A percentile compares a stretch with the other conserved stretches of the same genome.
Evolutionary conservation across 441 rosid species (phyloP).

Genomic region (Sinapis alba): DNA sequence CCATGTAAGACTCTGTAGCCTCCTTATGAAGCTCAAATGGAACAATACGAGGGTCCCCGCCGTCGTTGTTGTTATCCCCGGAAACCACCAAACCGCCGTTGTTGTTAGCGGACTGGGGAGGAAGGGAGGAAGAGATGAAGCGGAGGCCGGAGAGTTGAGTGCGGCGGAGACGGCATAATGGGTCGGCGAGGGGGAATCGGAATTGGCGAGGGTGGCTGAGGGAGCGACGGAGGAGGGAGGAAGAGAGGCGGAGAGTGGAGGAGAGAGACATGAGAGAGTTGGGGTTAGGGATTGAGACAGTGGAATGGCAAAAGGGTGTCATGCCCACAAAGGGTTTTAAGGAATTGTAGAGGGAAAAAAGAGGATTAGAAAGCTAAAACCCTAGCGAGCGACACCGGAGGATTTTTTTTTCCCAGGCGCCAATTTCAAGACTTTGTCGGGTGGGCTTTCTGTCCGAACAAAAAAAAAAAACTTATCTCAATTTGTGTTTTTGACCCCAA

Average conservation of each 20-base stretch:
- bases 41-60: conserved; percentile 53
- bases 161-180: conserved; percentile 39
- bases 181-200: conserved; percentile 29
- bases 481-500: background rate
- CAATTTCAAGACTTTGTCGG: conserved; percentile 39
- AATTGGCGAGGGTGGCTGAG: conserved; percentile 29
- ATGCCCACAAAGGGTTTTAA: conserved; percentile 40
- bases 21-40: conserved; percentile 86
- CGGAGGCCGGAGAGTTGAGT: conserved; percentile 38
- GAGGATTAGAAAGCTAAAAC: conserved; percentile 35
- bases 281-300: conserved; percentile 30
- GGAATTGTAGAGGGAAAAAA: conserved; percentile 8
- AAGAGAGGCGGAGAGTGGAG: conserved; percentile 66
- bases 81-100: conserved; percentile 50
- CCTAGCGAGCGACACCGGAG: conserved; percentile 30
- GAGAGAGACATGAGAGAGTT: conserved; percentile 59
- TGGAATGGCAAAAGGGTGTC: conserved; percentile 38
- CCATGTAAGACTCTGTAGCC: conserved; percentile 85
- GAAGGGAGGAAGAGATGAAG: conserved; percentile 42
- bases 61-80: conserved; percentile 28
- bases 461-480: conserved; percentile 5
- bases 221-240: conserved; percentile 47
- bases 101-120: conserved; percentile 43
- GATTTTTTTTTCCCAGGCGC: conserved; percentile 42
- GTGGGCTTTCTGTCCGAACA: conserved; percentile 31